Percentiles rank a stretch among this genome's conserved stretches.
Conservation (phyloP, 306 rosid species). For the Glycyrrhiza uralensis region DNA sequence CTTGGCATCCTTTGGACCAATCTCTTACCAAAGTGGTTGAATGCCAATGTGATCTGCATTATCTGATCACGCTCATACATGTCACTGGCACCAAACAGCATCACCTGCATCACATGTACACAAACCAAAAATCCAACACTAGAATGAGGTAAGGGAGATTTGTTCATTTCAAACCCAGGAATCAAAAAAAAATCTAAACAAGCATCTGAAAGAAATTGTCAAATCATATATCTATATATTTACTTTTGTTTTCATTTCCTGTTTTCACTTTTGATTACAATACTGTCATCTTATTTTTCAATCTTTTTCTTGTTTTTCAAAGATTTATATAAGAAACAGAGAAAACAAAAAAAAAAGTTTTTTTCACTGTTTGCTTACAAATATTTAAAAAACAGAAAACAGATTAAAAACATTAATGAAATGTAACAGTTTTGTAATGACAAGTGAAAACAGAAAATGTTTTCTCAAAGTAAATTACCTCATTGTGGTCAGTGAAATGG, state of each 20-base stretch:
- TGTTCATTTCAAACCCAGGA: neutral
- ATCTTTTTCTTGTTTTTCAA: too few species aligned
- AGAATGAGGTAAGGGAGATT: neutral
- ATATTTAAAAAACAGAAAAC: too few species aligned
- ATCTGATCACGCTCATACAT: constrained; percentile 34
- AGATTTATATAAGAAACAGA: too few species aligned
- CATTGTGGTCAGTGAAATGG: constrained; percentile 78
- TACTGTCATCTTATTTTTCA: too few species aligned
- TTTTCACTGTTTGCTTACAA: too few species aligned
- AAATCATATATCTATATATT: too few species aligned
- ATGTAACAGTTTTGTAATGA: too few species aligned
- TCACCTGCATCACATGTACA: constrained; percentile 46
- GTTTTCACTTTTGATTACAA: too few species aligned
- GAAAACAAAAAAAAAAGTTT: too few species aligned
- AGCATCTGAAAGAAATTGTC: neutral
- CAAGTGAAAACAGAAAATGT: too few species aligned
- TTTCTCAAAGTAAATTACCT: constrained; percentile 39
- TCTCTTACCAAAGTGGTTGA: constrained; percentile 82
- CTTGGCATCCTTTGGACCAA: constrained; percentile 88
- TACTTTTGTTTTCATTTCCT: too few species aligned
- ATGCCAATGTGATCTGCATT: constrained; percentile 84
- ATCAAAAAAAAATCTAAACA: neutral
- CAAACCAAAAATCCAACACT: neutral
- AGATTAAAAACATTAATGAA: too few species aligned
- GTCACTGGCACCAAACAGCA: constrained; percentile 82